Base-by-base conservation (phyloP, 805 yeast genomes). In the Schwanniomyces pseudopolymorphus region DNA sequence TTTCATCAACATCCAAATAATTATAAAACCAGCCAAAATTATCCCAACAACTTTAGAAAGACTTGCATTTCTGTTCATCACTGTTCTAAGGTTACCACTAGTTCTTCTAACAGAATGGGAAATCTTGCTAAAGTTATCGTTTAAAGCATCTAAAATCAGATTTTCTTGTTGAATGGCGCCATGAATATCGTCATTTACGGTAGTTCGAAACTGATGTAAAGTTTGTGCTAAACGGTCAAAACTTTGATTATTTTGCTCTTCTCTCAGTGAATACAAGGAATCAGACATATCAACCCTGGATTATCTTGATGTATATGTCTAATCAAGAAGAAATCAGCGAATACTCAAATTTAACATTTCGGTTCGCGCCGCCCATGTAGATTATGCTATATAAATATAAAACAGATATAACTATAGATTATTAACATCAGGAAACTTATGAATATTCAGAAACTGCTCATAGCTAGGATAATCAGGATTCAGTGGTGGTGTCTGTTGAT, bases 221-320 rank as follows among this genome's bases (percentile, higher is more conserved):
- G 77, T 72, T 46, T 58, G 71, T 0, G 78, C 76, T 26, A 72
- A 61, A 46, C 67, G 71, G 44, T 72, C 76, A 49, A 72, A 72
- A 44, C 71, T 50, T 50, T 70, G 71, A 52, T 72, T 69, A 52
- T 72, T 72, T 44, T 69, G 72, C 35, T 67, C 64, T 51, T 72
- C 78, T 51, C 78, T 58, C 44, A 67, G 70, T 37, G 73, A 58
- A 56, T 72, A 72, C 36, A 71, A 51, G 36, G 58, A 52, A 40
- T 64, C 67, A 5, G 61, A 50, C 67, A 61, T 61, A 25, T 9
- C 16, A 17, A 21, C 24, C 20, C 20, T 31, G 10, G 9, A 20
- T 17, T 31, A 31, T 8, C 13, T 31, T 16, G 20, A 14, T 31
- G 25, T 5, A 26, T 9, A 26, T 26, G 5, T 6, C 3, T 14